These are phyloP conservation scores for Candida glaebosa DNA, from an alignment of 805 yeast genomes.

Conservation along the genomic window DNA sequence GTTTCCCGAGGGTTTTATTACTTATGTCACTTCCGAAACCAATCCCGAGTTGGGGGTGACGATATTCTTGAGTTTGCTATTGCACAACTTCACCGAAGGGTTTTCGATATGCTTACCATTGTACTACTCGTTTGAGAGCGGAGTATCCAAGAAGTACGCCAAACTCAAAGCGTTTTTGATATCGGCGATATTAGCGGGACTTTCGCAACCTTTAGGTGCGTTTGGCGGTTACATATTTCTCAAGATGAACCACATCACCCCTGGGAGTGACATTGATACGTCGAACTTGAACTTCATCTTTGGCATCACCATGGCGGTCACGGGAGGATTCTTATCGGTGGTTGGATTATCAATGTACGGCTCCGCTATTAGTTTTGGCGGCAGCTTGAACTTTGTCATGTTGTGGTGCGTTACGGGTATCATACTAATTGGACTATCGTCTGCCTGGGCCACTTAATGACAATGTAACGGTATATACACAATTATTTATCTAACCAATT, in stretches of 20 bases:
- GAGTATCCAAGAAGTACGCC: constrained; percentile 43
- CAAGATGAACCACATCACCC: constrained; percentile 27
- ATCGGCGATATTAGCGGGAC: constrained; percentile 71
- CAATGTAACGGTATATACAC: not conserved
- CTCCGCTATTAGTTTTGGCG: constrained; percentile 77
- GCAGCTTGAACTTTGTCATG: constrained; percentile 56
- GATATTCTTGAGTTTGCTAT: constrained; percentile 77
- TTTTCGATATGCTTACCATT: constrained; percentile 90
- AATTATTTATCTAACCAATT: no score
- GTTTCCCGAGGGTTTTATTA: constrained; percentile 91
- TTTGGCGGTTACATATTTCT: constrained; percentile 56
- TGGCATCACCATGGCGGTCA: constrained; percentile 64
- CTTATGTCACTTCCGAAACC: constrained; percentile 75
- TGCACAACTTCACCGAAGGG: constrained; percentile 93
- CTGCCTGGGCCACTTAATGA: constrained; percentile 3
- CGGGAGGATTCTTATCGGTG: constrained; percentile 82
- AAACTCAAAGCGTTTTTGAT: constrained; percentile 57
- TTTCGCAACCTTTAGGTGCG: constrained; percentile 90
- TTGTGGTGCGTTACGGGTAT: constrained; percentile 62
- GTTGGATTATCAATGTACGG: constrained; percentile 85
- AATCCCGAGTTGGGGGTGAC: constrained; percentile 62
- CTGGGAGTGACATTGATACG: constrained; percentile 28
- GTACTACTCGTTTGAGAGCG: constrained; percentile 59
- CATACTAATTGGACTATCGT: constrained; percentile 42
- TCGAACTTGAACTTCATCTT: constrained; percentile 41